These are phyloP conservation scores for Wickerhamia fluorescens DNA, from an alignment of 805 yeast species.

Conservation along the genomic window DNA sequence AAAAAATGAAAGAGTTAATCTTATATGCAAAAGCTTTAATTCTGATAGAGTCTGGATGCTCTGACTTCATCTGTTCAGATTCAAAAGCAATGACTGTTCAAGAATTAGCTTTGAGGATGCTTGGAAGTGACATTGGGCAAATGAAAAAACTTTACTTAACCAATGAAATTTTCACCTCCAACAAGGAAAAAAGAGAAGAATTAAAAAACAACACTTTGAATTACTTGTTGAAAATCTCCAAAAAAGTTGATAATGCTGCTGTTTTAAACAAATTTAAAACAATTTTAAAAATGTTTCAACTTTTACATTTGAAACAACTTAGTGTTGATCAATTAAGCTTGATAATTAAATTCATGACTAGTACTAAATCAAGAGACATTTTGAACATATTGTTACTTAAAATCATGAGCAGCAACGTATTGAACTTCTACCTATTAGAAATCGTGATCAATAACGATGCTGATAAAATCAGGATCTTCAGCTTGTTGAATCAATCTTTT, in stretches of 20 bases:
- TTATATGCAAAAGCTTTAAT: conserved; percentile 15
- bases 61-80: background rate
- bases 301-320: conserved; percentile 12
- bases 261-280: conserved; percentile 14
- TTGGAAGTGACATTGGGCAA: conserved; percentile 6
- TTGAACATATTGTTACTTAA: conserved; percentile 23
- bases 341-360: conserved; percentile 21
- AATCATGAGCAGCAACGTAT: conserved; percentile 11
- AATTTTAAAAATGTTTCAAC: conserved; percentile 18
- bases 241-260: conserved; percentile 2
- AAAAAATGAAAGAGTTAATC: conserved; percentile 9
- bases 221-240: conserved; percentile 2
- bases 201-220: conserved; percentile 6
- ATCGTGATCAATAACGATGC: no score
- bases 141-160: conserved; percentile 10
- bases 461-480: no score
- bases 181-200: conserved; percentile 4
- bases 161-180: conserved; percentile 7
- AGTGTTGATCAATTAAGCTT: conserved; percentile 16
- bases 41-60: no score
- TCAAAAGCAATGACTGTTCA: conserved; percentile 2
- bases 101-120: conserved; percentile 4
- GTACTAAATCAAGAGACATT: conserved; percentile 12
- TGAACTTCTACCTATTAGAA: conserved; percentile 29
- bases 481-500: no score